phyloP scores from a whole-genome alignment of 352 stramenopile genomes.

The Globisporangium ultimum region DNA sequence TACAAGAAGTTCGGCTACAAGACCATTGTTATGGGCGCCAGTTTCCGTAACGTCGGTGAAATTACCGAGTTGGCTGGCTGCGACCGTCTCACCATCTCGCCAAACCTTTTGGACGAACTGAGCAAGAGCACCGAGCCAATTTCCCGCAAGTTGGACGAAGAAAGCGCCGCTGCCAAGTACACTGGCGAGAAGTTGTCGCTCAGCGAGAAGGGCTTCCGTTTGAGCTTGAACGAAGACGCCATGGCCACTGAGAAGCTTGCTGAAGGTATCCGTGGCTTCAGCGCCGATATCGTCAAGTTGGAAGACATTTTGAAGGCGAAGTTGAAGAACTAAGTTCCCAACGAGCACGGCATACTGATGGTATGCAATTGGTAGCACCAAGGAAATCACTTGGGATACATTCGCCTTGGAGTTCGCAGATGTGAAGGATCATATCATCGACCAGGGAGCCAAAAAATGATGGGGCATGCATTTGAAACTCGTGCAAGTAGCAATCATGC shows the following conservation, averaged over 20 bases:
- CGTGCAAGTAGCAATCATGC: background rate
- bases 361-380: conserved; percentile 14
- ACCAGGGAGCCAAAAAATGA: background rate
- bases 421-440: background rate
- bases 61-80: conserved; percentile 96
- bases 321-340: conserved; percentile 70
- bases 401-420: background rate
- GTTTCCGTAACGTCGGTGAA: conserved; percentile 96
- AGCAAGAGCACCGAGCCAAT: conserved; percentile 70
- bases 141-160: conserved; percentile 81
- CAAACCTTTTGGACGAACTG: conserved; percentile 92
- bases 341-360: background rate
- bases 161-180: conserved; percentile 70
- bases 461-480: conserved; percentile 1
- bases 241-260: conserved; percentile 98
- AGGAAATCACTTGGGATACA: conserved; percentile 4
- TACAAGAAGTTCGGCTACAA: conserved; percentile 98
- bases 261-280: conserved; percentile 97
- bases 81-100: conserved; percentile 98
- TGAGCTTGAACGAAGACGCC: conserved; percentile 97
- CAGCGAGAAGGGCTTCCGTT: conserved; percentile 95
- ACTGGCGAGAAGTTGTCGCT: conserved; percentile 75
- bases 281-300: conserved; percentile 97
- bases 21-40: conserved; percentile 95
- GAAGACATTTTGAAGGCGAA: conserved; percentile 97